Base-by-base conservation (phyloP, 2,329 filamentous ascomycete species). In the Microascus cirrosus region DNA sequence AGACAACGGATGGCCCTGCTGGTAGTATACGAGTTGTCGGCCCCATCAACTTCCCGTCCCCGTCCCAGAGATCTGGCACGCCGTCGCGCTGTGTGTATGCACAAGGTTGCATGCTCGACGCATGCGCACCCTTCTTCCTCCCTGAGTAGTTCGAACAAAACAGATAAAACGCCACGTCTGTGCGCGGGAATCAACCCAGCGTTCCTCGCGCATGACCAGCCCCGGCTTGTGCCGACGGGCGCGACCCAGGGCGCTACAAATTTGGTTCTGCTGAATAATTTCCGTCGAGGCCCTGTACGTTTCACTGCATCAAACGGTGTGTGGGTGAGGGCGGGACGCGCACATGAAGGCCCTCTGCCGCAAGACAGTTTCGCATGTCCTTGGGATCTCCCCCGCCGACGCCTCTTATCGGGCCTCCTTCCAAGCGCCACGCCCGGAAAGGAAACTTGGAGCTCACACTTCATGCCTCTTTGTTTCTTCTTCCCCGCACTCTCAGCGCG, bases 331-430 rank as follows among this genome's bases (percentile, higher is more conserved):
- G 13, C n/a, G 39, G 18, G 15, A 22, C 32, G 25, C 32, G 25
- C 7, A 34, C 15, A 13, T 56, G 53, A n/a, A 20, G 22, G 24
- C 32, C 20, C 25, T 50, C 22, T 56, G 55, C 55, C 42, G 25
- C 42, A 51, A 48, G 39, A 34, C 35, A 56, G 55, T 56, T 56
- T 56, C 55, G 55, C 24, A 56, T 56, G 55, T 20, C 39, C 50
- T 28, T 32, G 18, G 28, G 55, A 56, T 56, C 55, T 51, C 42
- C 42, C 24, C 7, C 36, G 36, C 8, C 22, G 11, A 55, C 20
- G 34, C 22, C 10, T 34, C 54, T 18, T n/a, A 18, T 42, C 12
- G 25, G 35, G 8, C 25, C 35, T 13, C n/a, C 13, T 32, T 20
- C 20, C 20, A 18, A 13, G 34, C 20, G 11, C 22, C 42, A 10